phyloP scores from a whole-genome alignment of 768 basidiomycete species.

The Auricularia auricula-judae region DNA sequence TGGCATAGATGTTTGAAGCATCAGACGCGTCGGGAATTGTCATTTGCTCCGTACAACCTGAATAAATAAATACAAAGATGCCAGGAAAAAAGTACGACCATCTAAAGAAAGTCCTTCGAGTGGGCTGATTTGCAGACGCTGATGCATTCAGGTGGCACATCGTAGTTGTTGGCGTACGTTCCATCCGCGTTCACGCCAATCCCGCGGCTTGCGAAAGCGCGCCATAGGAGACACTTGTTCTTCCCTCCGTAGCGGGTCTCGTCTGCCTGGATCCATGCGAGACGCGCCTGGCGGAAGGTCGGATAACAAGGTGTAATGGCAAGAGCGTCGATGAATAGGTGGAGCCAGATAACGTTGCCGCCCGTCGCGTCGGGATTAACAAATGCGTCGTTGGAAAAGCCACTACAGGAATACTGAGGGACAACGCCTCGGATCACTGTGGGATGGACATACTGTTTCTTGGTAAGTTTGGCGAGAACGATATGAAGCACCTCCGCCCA shows the following conservation, averaged over 20 bases:
- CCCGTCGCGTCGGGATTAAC: not conserved
- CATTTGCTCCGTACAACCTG: too few species aligned
- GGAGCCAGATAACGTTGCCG: constrained; percentile 26
- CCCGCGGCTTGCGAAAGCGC: constrained; percentile 37
- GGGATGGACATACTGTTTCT: constrained; percentile 2
- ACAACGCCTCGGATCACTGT: not conserved
- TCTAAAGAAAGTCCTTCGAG: too few species aligned
- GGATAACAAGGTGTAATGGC: constrained; percentile 37
- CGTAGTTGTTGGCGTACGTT: constrained; percentile 17
- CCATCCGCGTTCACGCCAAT: constrained; percentile 30
- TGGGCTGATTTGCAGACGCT: too few species aligned
- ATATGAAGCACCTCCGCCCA: constrained; percentile 35
- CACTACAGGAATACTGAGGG: not conserved
- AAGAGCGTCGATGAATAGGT: constrained; percentile 39
- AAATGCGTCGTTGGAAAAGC: constrained; percentile 11
- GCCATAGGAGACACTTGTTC: constrained; percentile 34
- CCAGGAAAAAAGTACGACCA: too few species aligned
- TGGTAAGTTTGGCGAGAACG: constrained; percentile 20
- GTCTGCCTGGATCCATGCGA: constrained; percentile 45
- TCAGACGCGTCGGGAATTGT: too few species aligned
- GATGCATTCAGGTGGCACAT: not conserved
- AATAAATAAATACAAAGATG: too few species aligned
- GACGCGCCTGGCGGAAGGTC: constrained; percentile 35
- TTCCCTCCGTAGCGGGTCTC: constrained; percentile 32
- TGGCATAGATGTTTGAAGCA: too few species aligned